Conservation (phyloP, 1,139 yeast species). For the Hemisphaericaspora xylofermentans region DNA sequence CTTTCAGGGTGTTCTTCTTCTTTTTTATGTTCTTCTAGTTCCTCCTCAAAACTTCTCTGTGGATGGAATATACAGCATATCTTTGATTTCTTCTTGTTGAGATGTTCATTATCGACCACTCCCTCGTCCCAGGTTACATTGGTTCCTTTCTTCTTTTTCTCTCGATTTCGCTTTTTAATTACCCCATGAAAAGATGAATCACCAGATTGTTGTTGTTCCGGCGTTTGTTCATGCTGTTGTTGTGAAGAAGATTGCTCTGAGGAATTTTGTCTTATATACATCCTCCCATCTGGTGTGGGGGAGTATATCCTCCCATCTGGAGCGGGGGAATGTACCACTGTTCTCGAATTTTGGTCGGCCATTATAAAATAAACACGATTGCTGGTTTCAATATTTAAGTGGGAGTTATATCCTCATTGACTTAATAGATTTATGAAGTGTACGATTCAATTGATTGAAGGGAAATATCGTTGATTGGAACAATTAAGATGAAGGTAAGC, state of each 20-base stretch:
- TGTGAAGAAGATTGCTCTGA: slow-evolving; percentile 5
- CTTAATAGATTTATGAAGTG: too few relatives aligned
- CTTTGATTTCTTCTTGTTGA: slow-evolving; percentile 85
- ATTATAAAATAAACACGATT: too few relatives aligned
- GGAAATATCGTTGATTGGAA: too few relatives aligned
- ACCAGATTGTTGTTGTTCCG: neutral
- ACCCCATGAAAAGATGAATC: neutral
- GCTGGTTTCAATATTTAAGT: too few relatives aligned
- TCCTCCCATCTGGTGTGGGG: neutral
- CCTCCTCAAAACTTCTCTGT: slow-evolving; percentile 68
- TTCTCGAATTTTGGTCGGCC: slow-evolving; percentile 2
- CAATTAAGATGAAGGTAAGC: too few relatives aligned
- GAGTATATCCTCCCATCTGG: neutral
- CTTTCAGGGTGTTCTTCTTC: slow-evolving; percentile 8
- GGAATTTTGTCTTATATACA: slow-evolving; percentile 6
- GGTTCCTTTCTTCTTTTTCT: slow-evolving; percentile 32
- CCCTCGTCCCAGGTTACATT: slow-evolving; percentile 82
- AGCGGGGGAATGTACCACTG: neutral
- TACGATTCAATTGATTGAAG: too few relatives aligned
- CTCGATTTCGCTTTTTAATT: slow-evolving; percentile 12
- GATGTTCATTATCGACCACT: slow-evolving; percentile 83
- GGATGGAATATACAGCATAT: slow-evolving; percentile 97
- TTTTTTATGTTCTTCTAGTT: slow-evolving; percentile 9
- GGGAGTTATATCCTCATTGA: too few relatives aligned
- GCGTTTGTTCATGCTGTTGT: neutral